Percentiles rank a stretch among this genome's conserved stretches.
Evolutionary conservation across 2,329 filamentous ascomycete species (phyloP).

Genomic region (Fusarium musae): DNA sequence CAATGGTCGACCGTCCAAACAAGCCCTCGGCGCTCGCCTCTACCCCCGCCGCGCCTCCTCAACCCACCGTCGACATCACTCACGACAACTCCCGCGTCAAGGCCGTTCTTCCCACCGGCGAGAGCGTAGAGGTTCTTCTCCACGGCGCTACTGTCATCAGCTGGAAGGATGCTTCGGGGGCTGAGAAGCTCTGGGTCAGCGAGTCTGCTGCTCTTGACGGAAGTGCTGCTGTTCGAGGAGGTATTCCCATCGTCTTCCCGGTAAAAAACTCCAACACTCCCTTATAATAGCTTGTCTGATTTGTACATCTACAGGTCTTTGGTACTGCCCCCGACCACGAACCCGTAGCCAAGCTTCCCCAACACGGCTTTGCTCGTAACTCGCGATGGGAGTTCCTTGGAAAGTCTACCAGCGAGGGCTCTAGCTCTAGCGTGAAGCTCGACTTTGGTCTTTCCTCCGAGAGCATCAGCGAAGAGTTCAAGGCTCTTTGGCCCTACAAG

Average conservation of each 20-base stretch:
- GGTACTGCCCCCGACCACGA: constrained; percentile 81
- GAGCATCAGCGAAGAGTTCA: constrained; percentile 74
- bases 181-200: constrained; percentile 89
- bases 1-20: constrained; percentile 85
- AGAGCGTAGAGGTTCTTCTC: constrained; percentile 87
- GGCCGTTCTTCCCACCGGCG: constrained; percentile 86
- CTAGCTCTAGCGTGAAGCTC: constrained; percentile 82
- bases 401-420: constrained; percentile 70
- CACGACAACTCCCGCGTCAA: constrained; percentile 77
- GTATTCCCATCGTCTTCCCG: constrained; percentile 92
- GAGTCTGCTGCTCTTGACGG: constrained; percentile 85
- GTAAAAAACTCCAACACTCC: constrained; percentile 62
- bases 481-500: constrained; percentile 82
- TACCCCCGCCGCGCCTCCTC: constrained; percentile 78
- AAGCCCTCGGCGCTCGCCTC: constrained; percentile 82
- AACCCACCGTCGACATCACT: constrained; percentile 78
- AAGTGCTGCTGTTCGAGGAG: constrained; percentile 88
- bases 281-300: constrained; percentile 1
- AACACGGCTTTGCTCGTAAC: constrained; percentile 94
- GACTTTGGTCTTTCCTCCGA: constrained; percentile 89
- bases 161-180: constrained; percentile 85
- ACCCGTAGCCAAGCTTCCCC: constrained; percentile 81
- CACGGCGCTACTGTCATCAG: constrained; percentile 91
- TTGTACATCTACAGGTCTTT: constrained; percentile 71
- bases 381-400: constrained; percentile 94